phyloP scores from a whole-genome alignment of 805 yeast genomes.

The Ogataea zsoltii region DNA sequence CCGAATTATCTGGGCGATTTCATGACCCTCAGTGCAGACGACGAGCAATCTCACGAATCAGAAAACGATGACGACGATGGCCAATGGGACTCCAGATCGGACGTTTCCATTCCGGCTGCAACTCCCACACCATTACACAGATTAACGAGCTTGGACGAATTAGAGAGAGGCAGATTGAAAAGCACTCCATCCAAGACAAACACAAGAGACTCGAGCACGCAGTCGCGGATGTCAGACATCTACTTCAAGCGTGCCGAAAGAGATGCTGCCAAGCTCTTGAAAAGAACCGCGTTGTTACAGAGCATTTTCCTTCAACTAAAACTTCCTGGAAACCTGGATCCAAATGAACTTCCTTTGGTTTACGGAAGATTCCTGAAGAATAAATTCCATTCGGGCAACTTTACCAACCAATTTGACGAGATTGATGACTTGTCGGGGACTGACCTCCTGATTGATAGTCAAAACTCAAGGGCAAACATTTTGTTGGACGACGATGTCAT shows the following conservation, averaged over 20 bases:
- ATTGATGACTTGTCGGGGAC: slow-evolving; percentile 26
- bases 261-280: slow-evolving; percentile 25
- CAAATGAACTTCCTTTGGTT: slow-evolving; percentile 53
- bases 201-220: slow-evolving; percentile 6
- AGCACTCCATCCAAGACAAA: not conserved
- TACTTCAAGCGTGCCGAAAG: slow-evolving; percentile 26
- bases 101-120: not conserved
- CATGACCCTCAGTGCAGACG: slow-evolving; percentile 17
- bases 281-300: slow-evolving; percentile 18
- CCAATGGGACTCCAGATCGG: slow-evolving; percentile 2
- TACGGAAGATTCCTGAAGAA: slow-evolving; percentile 69
- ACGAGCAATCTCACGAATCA: slow-evolving; percentile 12
- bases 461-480: slow-evolving; percentile 34
- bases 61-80: not conserved
- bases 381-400: slow-evolving; percentile 75
- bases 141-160: not conserved
- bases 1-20: slow-evolving; percentile 27
- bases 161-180: slow-evolving; percentile 4
- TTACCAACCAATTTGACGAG: slow-evolving; percentile 66
- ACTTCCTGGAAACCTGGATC: slow-evolving; percentile 14
- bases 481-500: slow-evolving; percentile 53
- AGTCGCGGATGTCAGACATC: slow-evolving; percentile 10
- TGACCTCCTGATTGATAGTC: slow-evolving; percentile 32
- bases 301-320: slow-evolving; percentile 19
- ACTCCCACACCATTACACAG: not conserved